Conservation (phyloP, 1,284 basidiomycete genomes). For the Fomes fomentarius region DNA sequence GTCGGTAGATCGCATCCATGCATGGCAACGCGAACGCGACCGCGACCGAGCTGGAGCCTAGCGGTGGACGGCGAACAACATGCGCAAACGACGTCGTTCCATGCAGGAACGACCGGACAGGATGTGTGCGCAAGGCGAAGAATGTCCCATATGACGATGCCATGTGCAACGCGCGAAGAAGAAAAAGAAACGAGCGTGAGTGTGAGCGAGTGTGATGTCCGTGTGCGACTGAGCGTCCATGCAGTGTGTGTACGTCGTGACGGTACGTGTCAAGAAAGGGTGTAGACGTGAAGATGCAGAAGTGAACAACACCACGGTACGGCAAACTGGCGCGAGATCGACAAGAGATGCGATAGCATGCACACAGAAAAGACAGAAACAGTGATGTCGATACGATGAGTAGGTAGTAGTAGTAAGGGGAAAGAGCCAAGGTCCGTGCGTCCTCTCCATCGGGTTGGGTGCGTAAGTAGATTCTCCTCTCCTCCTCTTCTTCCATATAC, state of each 20-base stretch:
- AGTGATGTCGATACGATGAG: conserved; percentile 6
- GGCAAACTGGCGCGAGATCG: neutral
- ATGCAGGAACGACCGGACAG: too few species aligned
- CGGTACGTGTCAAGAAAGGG: neutral
- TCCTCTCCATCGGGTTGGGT: conserved; percentile 13
- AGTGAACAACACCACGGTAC: too few species aligned
- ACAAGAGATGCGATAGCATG: conserved; percentile 19
- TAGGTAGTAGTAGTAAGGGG: conserved; percentile 5
- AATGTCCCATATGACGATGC: neutral
- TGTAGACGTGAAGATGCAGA: too few species aligned
- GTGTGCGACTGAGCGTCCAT: too few species aligned
- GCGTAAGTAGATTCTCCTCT: conserved; percentile 10
- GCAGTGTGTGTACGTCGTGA: neutral
- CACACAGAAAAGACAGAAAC: conserved; percentile 8
- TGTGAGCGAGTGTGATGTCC: neutral
- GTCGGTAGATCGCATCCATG: too few species aligned
- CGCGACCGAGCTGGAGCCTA: too few species aligned
- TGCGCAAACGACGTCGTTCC: too few species aligned
- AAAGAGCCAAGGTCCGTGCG: conserved; percentile 24
- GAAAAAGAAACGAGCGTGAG: neutral
- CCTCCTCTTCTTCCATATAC: conserved; percentile 5
- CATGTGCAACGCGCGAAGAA: neutral
- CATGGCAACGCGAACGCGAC: too few species aligned
- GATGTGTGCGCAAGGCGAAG: too few species aligned
- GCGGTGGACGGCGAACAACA: too few species aligned